Evolutionary conservation across 176 grass and related monocot species (phyloP).

Genomic region (Bothriochloa decipiens): DNA sequence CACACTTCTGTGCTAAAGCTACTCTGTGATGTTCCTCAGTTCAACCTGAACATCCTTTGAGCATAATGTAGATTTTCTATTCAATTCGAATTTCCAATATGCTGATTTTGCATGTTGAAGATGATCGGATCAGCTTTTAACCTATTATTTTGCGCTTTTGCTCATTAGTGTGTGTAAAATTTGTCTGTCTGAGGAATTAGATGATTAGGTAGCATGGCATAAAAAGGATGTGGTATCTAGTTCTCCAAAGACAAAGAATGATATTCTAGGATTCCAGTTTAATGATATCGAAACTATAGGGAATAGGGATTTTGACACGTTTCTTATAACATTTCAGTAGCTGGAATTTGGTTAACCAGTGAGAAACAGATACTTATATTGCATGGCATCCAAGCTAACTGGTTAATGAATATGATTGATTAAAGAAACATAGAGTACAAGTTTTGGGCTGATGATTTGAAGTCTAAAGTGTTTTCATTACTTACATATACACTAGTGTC

Average conservation of each 20-base stretch:
- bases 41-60: background rate
- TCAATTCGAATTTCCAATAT: background rate
- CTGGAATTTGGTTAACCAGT: constrained; percentile 12
- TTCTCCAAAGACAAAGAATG: background rate
- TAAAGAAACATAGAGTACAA: background rate
- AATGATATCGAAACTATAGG: background rate
- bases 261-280: constrained; percentile 4
- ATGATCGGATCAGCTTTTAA: background rate
- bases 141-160: background rate
- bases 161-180: background rate
- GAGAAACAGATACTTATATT: background rate
- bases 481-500: background rate
- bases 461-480: background rate
- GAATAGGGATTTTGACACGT: background rate
- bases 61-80: background rate
- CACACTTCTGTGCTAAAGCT: background rate
- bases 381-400: background rate
- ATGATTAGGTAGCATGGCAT: background rate
- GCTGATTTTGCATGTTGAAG: background rate
- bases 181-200: background rate
- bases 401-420: constrained; percentile 1
- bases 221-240: background rate
- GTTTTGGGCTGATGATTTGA: background rate
- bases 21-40: background rate
- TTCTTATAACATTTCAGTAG: background rate